Evolutionary conservation across 495 filamentous ascomycete species (phyloP).

Genomic region (Tetracladium setigerum): DNA sequence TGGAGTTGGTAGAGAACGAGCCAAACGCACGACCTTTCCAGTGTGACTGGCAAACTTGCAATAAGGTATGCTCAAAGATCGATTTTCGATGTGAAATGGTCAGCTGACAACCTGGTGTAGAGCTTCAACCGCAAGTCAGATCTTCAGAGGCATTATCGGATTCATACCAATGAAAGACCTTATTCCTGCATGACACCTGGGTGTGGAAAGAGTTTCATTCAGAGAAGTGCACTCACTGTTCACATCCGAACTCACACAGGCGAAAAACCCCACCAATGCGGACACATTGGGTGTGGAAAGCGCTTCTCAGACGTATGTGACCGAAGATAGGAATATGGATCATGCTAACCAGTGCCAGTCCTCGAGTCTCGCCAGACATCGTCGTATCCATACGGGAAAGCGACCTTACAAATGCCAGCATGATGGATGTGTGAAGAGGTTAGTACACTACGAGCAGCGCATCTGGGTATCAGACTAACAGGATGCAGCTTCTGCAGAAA

Average conservation of each 20-base stretch:
- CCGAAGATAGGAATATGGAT: constrained; percentile 6
- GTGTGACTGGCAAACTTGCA: constrained; percentile 44
- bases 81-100: not conserved
- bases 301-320: constrained; percentile 75
- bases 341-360: constrained; percentile 51
- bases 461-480: constrained; percentile 6
- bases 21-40: constrained; percentile 41
- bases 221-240: constrained; percentile 79
- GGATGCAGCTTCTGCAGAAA: constrained; percentile 71
- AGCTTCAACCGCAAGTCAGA: constrained; percentile 93
- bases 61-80: constrained; percentile 34
- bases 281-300: constrained; percentile 72
- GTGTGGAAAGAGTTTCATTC: constrained; percentile 86
- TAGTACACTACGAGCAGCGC: constrained; percentile 19
- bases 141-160: constrained; percentile 78
- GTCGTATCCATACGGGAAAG: constrained; percentile 79
- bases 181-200: constrained; percentile 61
- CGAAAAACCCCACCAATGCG: constrained; percentile 82
- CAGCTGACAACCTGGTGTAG: constrained; percentile 31
- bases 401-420: constrained; percentile 78
- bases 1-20: constrained; percentile 46
- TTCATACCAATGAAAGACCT: constrained; percentile 85
- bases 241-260: constrained; percentile 84
- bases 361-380: constrained; percentile 79
- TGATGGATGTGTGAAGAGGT: constrained; percentile 76